These are phyloP conservation scores for Podospora bellae-mahoneyi DNA, from an alignment of 495 filamentous ascomycete species.

Conservation along the genomic window DNA sequence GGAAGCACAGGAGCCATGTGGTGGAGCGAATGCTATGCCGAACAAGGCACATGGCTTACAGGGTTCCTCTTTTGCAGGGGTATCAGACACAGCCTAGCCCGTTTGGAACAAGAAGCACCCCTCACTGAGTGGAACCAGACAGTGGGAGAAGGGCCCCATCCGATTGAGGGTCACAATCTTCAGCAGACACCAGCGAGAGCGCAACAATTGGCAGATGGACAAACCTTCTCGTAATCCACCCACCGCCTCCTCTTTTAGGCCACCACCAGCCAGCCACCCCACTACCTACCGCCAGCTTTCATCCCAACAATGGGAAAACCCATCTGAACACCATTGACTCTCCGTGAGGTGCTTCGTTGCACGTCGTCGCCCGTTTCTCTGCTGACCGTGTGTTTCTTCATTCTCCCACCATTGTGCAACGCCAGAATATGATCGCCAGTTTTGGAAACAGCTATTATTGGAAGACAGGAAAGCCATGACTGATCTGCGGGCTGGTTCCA, in stretches of 20 bases:
- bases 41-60: constrained; percentile 13
- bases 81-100: not conserved
- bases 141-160: not conserved
- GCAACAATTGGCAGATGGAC: not conserved
- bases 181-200: not conserved
- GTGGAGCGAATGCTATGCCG: constrained; percentile 14
- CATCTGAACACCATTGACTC: not conserved
- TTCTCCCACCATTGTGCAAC: constrained; percentile 4
- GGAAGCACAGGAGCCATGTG: constrained; percentile 12
- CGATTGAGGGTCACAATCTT: not conserved
- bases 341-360: not conserved
- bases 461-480: not conserved
- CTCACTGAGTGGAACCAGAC: constrained; percentile 1
- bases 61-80: not conserved
- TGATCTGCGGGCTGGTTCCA: constrained; percentile 2
- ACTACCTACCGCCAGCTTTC: not conserved
- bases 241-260: not conserved
- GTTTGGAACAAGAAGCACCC: constrained; percentile 2
- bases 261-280: not conserved
- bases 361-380: not conserved
- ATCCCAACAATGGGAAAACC: not conserved
- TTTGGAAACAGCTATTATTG: constrained; percentile 5
- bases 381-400: not conserved
- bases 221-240: not conserved
- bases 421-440: constrained; percentile 2